Conservation (phyloP, 2,329 filamentous ascomycete genomes). For the Colletotrichum sp. region DNA sequence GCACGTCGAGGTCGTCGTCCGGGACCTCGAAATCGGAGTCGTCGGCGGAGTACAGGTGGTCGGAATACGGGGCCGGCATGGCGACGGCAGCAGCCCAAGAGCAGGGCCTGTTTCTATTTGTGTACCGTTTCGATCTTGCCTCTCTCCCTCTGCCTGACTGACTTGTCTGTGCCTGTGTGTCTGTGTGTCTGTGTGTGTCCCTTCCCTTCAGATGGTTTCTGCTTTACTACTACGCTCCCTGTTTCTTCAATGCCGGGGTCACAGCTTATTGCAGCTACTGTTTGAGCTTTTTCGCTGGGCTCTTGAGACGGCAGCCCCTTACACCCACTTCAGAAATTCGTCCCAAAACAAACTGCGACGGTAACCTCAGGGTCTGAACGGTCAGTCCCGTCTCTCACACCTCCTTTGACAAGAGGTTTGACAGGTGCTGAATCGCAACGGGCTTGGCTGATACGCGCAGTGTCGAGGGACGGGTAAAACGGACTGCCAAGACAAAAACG, state of each 20-base stretch:
- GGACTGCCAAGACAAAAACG: slow-evolving; percentile 14
- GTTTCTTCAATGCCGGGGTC: slow-evolving; percentile 9
- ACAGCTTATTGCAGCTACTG: background rate
- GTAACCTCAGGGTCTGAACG: background rate
- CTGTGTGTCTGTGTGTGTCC: background rate
- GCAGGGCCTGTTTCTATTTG: slow-evolving; percentile 19
- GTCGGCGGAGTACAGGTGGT: slow-evolving; percentile 27
- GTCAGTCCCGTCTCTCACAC: background rate
- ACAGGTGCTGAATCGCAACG: slow-evolving; percentile 8
- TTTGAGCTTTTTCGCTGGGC: slow-evolving; percentile 7
- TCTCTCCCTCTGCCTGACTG: background rate
- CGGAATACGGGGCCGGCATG: slow-evolving; percentile 52
- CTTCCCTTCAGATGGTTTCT: slow-evolving; percentile 14
- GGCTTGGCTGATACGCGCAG: slow-evolving; percentile 20
- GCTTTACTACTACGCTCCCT: background rate
- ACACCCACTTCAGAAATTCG: background rate
- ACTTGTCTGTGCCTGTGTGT: background rate
- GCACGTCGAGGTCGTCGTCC: slow-evolving; percentile 26
- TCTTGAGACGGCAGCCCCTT: background rate
- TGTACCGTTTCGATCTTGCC: background rate
- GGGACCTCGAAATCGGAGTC: slow-evolving; percentile 14
- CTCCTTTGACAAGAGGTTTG: background rate
- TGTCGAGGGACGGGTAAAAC: slow-evolving; percentile 4
- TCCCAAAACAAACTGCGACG: background rate
- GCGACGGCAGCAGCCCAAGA: slow-evolving; percentile 18